A percentile compares a stretch with the other conserved stretches of the same genome.
These are phyloP conservation scores for Mycena alexandri DNA, from an alignment of 768 basidiomycete species.

Conservation along the genomic window DNA sequence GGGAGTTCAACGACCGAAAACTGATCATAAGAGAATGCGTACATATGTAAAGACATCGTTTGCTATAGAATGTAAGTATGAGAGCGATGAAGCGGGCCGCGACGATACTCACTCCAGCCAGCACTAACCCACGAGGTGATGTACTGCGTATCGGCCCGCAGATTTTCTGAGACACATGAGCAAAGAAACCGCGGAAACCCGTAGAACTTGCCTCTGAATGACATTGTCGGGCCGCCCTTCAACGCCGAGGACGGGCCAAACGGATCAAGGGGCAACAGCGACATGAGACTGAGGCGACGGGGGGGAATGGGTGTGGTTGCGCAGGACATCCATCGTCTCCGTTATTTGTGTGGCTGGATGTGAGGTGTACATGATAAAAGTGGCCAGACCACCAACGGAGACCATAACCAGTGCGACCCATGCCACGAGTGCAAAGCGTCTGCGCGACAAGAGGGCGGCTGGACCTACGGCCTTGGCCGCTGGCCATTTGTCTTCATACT, in stretches of 20 bases:
- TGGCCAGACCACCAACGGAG: constrained; percentile 45
- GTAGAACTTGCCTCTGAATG: constrained; percentile 64
- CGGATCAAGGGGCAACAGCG: constrained; percentile 21
- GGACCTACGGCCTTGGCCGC: constrained; percentile 3
- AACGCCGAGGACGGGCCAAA: constrained; percentile 30
- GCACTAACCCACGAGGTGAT: constrained; percentile 82
- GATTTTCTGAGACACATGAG: constrained; percentile 62
- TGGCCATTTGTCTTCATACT: constrained; percentile 13
- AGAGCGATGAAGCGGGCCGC: constrained; percentile 6
- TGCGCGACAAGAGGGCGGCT: constrained; percentile 25
- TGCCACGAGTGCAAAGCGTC: constrained; percentile 43
- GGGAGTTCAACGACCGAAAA: constrained; percentile 2
- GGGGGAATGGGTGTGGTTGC: not conserved
- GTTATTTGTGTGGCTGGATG: constrained; percentile 25
- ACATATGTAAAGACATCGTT: constrained; percentile 86
- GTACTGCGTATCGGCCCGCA: constrained; percentile 70
- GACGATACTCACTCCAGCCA: constrained; percentile 74
- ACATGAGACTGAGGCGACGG: not conserved
- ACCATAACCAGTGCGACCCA: constrained; percentile 46
- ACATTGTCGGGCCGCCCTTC: constrained; percentile 66
- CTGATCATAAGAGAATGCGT: constrained; percentile 34
- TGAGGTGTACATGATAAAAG: constrained; percentile 43
- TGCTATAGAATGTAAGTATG: constrained; percentile 53
- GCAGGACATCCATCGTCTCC: not conserved
- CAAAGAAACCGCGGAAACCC: not conserved